A percentile compares a stretch with the other conserved stretches of the same genome.
Conservation (phyloP, 1,139 yeast species). For the Kodamaea derodonti region DNA sequence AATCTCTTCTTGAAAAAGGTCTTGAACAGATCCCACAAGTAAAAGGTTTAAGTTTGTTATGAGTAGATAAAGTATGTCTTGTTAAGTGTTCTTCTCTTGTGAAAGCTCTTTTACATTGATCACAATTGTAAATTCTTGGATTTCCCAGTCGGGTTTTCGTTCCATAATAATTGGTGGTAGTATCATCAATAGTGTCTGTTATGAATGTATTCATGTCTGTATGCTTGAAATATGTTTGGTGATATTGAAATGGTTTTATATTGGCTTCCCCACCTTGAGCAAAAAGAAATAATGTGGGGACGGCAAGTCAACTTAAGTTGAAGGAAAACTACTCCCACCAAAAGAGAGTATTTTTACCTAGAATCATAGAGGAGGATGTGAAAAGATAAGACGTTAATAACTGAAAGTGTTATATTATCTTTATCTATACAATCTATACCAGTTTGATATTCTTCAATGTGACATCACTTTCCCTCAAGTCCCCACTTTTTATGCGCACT, state of each 20-base stretch:
- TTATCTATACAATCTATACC: too few relatives aligned
- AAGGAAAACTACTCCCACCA: too few relatives aligned
- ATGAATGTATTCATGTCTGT: not conserved
- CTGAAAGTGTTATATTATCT: too few relatives aligned
- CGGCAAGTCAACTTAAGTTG: too few relatives aligned
- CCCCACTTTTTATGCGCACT: not conserved
- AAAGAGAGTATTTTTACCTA: too few relatives aligned
- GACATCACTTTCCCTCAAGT: not conserved
- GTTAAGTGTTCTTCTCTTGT: slow-evolving; percentile 48
- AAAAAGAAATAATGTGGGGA: not conserved
- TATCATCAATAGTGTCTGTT: not conserved
- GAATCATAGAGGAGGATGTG: too few relatives aligned
- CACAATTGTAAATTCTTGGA: slow-evolving; percentile 41
- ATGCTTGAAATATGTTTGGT: too few relatives aligned
- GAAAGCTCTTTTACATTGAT: slow-evolving; percentile 43
- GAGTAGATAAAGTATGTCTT: slow-evolving; percentile 43
- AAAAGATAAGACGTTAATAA: too few relatives aligned
- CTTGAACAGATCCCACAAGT: slow-evolving; percentile 29
- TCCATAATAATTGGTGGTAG: slow-evolving; percentile 22
- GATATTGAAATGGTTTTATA: too few relatives aligned
- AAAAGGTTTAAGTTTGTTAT: slow-evolving; percentile 45
- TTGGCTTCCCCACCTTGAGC: not conserved
- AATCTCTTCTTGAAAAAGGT: slow-evolving; percentile 29
- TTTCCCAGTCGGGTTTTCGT: slow-evolving; percentile 45
- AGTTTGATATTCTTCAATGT: not conserved